Evolutionary conservation across 164 flowering plant species (phyloP), one percentile per base, ranked within the genome.

Genomic region (Cinnamomum chago): DNA sequence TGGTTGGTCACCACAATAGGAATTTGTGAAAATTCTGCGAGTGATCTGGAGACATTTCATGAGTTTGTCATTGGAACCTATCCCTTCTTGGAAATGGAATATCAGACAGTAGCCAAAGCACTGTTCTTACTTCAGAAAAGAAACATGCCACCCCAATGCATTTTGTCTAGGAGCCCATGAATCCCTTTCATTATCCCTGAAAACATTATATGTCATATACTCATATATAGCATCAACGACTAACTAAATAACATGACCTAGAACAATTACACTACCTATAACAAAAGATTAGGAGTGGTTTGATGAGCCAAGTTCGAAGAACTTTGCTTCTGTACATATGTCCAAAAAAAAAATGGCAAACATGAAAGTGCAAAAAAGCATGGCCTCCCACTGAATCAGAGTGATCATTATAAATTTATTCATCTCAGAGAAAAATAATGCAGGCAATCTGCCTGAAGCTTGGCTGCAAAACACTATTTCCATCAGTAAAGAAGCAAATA

Each of bases 1-100:
- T 93, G 98, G 78, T 91, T 93, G 62, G 94, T 93, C 78, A 91
- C 91, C 50, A 93, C 85, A 70, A 93, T 72, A 62, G 96, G 96
- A 81, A 93, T 90, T 75, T 86, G 87, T 51, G 90, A 89, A 78
- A 89, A 81, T 77, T 93, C 92, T 73, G 98, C 93, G 28, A 91
- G 84, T 71, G 98, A 93, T 81, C 96, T 93, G 75, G 51, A 72
- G 30, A 68, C 50, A 52, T 35, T 25, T 50, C 27, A 65, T 25
- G 70, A 73, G 22, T 65, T n/a, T 6, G 58, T 25, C 30, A 75
- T 67, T 76, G 75, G n/a, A 68, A 25, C 3, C 67, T 5, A 5
- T 14, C 28, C 14, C 25, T 11, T 25, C 5, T 24, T 24, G 67
- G 67, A 78, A 62, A 17, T 14, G 47, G 55, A 65, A 35, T 60